phyloP scores from a whole-genome alignment of 169 alveolate species.

The Plasmodium vivax region DNA sequence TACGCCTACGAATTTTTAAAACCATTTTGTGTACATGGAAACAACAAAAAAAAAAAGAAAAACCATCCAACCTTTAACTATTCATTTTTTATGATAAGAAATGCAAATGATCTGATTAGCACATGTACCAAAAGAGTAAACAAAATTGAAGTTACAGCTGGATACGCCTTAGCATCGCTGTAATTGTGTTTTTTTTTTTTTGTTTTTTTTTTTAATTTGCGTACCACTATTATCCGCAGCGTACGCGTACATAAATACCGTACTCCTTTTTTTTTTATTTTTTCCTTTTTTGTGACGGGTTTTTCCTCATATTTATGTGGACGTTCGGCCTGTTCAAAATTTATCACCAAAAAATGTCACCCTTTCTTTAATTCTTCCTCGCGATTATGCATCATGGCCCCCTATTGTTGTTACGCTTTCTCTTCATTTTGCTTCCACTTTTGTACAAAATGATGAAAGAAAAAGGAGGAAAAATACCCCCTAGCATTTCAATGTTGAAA shows the following conservation, averaged over 20 bases:
- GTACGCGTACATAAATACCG: neutral
- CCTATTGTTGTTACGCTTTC: neutral
- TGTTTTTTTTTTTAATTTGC: neutral
- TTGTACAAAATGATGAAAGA: neutral
- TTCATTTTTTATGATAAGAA: neutral
- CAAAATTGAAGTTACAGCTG: neutral
- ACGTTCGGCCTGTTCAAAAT: neutral
- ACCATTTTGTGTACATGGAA: neutral
- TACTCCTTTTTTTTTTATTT: neutral
- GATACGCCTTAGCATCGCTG: neutral
- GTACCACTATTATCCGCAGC: neutral
- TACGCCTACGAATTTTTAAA: neutral
- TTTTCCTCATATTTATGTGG: neutral
- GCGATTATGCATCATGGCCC: neutral
- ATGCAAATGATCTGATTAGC: neutral
- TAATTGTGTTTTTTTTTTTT: neutral
- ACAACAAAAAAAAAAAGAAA: neutral
- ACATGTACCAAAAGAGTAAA: neutral
- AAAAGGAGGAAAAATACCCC: neutral
- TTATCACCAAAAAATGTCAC: neutral
- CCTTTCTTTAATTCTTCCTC: neutral
- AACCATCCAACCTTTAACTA: neutral
- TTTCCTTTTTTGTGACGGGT: neutral
- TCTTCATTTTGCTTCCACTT: neutral
- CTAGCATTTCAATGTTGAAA: neutral